A percentile compares a stretch with the other conserved stretches of the same genome.
phyloP scores from a whole-genome alignment of 768 basidiomycete genomes.

The Pisolithus microcarpus region DNA sequence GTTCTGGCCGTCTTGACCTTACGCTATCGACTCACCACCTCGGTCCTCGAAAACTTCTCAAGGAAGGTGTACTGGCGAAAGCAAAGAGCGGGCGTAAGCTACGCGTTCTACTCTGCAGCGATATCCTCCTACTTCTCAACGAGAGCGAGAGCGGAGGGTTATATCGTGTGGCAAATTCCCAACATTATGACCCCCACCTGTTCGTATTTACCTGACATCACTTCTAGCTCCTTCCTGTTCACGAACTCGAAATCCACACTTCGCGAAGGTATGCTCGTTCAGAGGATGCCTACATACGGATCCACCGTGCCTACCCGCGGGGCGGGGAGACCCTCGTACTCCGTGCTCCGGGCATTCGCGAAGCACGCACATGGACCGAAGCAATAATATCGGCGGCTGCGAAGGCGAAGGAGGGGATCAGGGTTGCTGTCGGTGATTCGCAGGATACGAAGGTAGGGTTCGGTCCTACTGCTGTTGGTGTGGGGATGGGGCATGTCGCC shows the following conservation, averaged over 20 bases:
- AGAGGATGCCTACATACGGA: constrained; percentile 43
- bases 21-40: constrained; percentile 82
- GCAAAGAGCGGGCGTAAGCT: constrained; percentile 37
- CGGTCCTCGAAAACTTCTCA: constrained; percentile 70
- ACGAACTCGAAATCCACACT: constrained; percentile 55
- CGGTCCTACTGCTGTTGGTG: too few relatives aligned
- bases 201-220: not conserved
- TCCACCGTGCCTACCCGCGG: constrained; percentile 61
- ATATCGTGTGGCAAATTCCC: constrained; percentile 69
- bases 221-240: constrained; percentile 64
- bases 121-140: too few relatives aligned
- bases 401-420: constrained; percentile 12
- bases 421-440: not conserved
- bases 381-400: constrained; percentile 25
- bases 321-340: constrained; percentile 66
- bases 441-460: too few relatives aligned
- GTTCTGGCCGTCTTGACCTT: constrained; percentile 67
- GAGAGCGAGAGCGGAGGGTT: constrained; percentile 21
- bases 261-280: constrained; percentile 25
- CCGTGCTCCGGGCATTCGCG: constrained; percentile 49
- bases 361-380: constrained; percentile 49
- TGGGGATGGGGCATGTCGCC: too few relatives aligned
- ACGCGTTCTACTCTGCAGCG: too few relatives aligned
- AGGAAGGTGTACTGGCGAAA: constrained; percentile 73
- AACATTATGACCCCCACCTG: not conserved